Conservation (phyloP, 257 asterid species). For the Nyctanthes arbortristis region DNA sequence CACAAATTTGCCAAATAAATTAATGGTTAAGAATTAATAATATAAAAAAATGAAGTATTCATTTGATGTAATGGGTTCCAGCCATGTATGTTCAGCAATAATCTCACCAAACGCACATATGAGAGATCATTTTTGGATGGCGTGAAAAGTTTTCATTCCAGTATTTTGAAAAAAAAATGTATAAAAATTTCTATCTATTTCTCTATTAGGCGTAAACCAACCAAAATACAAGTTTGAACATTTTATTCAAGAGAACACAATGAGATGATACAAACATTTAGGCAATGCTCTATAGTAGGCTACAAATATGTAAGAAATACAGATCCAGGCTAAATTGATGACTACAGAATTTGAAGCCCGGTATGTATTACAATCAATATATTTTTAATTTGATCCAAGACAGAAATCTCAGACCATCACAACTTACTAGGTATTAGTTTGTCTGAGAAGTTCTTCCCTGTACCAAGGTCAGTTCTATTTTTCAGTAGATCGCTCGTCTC, state of each 20-base stretch:
- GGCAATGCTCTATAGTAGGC: conserved; percentile 13
- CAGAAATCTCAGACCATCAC: conserved; percentile 28
- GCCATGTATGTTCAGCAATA: no score
- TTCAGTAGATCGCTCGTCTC: conserved; percentile 63
- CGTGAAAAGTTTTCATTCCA: no score
- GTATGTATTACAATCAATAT: not conserved
- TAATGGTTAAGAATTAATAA: no score
- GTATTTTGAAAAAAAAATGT: no score
- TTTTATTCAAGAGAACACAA: not conserved
- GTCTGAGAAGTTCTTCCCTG: conserved; percentile 32
- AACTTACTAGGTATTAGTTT: conserved; percentile 63
- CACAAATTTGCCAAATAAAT: no score
- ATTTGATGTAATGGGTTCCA: no score
- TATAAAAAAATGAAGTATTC: no score
- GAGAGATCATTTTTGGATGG: no score
- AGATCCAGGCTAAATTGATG: not conserved
- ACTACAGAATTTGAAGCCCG: conserved; percentile 26
- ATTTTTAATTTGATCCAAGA: conserved; percentile 18
- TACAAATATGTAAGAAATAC: conserved; percentile 1
- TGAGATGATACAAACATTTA: conserved; percentile 11
- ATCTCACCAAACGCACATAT: no score
- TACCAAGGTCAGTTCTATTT: conserved; percentile 42
- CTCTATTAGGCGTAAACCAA: no score
- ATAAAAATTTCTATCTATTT: no score
- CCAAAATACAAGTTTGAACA: not conserved